Percentiles rank a stretch among this genome's conserved stretches.
Conservation (phyloP, 768 basidiomycete genomes). For the Brasilioporus rufonigricans region DNA sequence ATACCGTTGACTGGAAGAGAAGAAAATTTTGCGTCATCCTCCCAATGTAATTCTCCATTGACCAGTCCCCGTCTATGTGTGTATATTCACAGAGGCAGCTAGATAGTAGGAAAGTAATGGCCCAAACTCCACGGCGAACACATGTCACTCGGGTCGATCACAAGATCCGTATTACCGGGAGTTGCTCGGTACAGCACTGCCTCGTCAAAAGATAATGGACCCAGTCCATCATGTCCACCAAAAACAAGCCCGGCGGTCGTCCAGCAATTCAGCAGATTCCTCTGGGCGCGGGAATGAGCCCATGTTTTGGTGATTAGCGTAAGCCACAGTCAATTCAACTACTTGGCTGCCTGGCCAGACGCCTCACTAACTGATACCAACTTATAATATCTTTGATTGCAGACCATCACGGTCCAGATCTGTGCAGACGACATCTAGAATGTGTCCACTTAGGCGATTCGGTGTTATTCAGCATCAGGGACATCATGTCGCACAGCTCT, state of each 20-base stretch:
- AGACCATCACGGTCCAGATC: no score
- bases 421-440: no score
- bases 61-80: background rate
- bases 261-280: background rate
- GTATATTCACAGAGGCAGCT: no score
- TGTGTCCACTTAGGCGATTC: no score
- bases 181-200: background rate
- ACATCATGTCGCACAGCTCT: no score
- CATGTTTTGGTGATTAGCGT: background rate
- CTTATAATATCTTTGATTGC: no score
- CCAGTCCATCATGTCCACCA: background rate
- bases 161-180: background rate
- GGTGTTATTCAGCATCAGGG: no score
- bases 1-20: background rate
- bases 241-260: background rate
- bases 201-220: background rate
- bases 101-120: background rate
- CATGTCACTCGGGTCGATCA: no score
- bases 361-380: no score
- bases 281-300: background rate
- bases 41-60: background rate
- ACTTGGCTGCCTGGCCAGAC: no score
- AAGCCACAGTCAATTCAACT: no score
- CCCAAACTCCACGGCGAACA: no score
- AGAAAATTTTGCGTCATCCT: background rate